Evolutionary conservation across 257 asterid species (phyloP), one percentile per base, ranked within the genome.

Genomic region (Solanum virginianum): DNA sequence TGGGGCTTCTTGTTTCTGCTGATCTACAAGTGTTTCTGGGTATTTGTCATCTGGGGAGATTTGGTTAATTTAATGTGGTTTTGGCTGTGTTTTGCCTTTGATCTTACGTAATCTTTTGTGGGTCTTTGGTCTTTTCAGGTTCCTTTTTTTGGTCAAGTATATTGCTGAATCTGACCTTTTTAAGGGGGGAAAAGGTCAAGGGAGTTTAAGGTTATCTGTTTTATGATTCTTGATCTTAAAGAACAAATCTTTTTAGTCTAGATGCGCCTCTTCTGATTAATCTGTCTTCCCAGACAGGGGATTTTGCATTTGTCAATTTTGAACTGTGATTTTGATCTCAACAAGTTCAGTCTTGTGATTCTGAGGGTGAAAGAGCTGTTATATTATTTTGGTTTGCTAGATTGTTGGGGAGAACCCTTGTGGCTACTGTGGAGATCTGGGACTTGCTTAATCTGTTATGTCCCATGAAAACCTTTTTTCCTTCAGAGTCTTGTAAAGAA

Each of bases 341-440:
- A 65, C 43, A 65, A 65, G 20, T 65, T 65, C 41, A 65, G 71
- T 68, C 29, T 71, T 41, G 86, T 85, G 86, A 83, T 70, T 80
- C 22, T 68, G 29, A 74, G 81, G 17, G 86, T 80, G 59, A 87
- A 53, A 83, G 84, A 75, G 85, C 83, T 43, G 79, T 80, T 66
- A 11, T 41, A 47, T 56, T 80, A 20, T 55, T 84, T 70, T 80
- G 54, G 80, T 36, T 20, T 36, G 51, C 60, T 59, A 22, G 83
- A 86, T 85, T 82, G 85, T 82, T 85, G 81, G 86, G 71, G 59
- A 85, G 85, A 86, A 45, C 49, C 74, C 82, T 81, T 80, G 83
- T 92, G 87, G 94, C 87, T 91, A 88, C 85, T 93, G 98, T 92
- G 99, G 98, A 94, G 98, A 97, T 95, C 97, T 88, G 97, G 96